A percentile compares a stretch with the other conserved stretches of the same genome.
phyloP scores from a whole-genome alignment of 2,329 filamentous ascomycete species.

The Aspergillus niger region DNA sequence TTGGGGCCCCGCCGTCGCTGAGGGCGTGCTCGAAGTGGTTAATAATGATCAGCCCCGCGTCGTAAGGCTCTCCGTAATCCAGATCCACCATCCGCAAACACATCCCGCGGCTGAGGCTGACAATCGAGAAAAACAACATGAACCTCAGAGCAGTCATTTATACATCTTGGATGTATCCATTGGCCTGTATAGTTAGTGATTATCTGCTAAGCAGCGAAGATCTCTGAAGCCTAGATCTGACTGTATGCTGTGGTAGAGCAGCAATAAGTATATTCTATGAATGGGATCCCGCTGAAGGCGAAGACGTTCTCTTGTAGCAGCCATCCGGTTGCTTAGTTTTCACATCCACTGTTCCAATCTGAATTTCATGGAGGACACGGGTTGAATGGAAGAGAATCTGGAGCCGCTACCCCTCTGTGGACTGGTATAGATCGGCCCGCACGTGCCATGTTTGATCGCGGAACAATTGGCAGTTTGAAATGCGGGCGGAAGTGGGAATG shows the following conservation, averaged over 20 bases:
- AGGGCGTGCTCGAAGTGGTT: neutral
- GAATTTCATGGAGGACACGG: neutral
- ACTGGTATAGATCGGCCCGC: neutral
- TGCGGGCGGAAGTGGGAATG: constrained; percentile 14
- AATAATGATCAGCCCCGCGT: neutral
- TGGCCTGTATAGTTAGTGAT: no score
- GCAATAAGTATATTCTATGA: no score
- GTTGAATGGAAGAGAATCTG: neutral
- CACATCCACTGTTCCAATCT: neutral
- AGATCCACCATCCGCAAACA: neutral
- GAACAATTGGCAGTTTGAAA: constrained; percentile 10
- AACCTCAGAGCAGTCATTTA: neutral
- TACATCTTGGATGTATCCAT: neutral
- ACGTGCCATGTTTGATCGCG: neutral
- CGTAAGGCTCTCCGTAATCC: neutral
- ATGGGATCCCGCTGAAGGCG: neutral
- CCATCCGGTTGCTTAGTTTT: neutral
- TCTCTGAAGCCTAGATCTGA: neutral
- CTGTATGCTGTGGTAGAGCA: no score
- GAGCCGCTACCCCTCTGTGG: neutral
- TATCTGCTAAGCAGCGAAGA: no score
- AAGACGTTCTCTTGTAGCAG: no score
- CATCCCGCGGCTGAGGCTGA: neutral
- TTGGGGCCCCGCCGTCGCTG: neutral
- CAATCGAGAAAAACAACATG: neutral